Base-by-base conservation (phyloP, 768 basidiomycete genomes). In the Boletus fagicola region DNA sequence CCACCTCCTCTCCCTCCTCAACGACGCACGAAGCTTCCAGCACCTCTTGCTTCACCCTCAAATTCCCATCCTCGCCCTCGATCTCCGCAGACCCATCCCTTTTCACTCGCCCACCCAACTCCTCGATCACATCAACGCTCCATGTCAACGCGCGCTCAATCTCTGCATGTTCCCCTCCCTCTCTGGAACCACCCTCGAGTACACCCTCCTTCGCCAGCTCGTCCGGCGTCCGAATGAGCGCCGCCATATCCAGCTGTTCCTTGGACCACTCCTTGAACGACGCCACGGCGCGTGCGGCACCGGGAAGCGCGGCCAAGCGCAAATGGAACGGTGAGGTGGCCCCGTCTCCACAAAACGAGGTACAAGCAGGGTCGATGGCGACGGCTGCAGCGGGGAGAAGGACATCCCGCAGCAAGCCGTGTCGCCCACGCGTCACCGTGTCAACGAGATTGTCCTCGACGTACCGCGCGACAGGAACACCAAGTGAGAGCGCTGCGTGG, bases 41-140 rank as follows among this genome's bases (percentile, higher is more conserved):
- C 12, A 45, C 26, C 26, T 26, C 26, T 4, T 26, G 26, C 26
- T 26, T 63, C 24, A 58, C 60, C 22, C 49, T 60, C 31, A 45
- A 58, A 30, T 51, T 49, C 20, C 49, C 54, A 30, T 51, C 49
- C 28, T 45, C 55, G 24, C 24, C 44, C 1, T 49, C 44, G 1
- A n/a, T 4, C 10, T 13, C 54, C 7, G 12, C 15, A 13, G 15
- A 3, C 0, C 4, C 20, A 0, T 35, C 18, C 35, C 20, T 16
- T 10, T 13, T 28, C 12, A 5, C 38, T 15, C 30, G 51, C 56
- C 49, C 46, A 53, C 54, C 49, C 20, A 86, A 63, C 59, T 75
- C 68, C 44, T 75, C 71, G 43, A 91, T 80, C 38, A 79, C 73
- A 24, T 75, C 76, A 3, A 80, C 85, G 48, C 83, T 80, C 67